phyloP scores from a whole-genome alignment of 2,329 filamentous ascomycete genomes.

The Aspergillus jensenii region DNA sequence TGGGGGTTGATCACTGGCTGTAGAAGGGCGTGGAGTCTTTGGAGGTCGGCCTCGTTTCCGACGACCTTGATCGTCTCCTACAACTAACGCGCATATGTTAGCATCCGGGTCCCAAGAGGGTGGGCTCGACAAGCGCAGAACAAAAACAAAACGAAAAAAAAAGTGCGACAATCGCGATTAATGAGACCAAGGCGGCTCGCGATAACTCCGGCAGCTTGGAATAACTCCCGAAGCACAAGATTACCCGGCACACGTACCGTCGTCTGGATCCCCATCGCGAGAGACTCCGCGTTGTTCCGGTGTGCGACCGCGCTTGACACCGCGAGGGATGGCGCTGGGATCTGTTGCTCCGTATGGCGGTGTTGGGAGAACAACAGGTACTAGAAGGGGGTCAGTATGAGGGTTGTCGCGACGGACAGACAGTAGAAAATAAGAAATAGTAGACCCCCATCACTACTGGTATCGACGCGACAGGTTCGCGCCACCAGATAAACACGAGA shows the following conservation, averaged over 20 bases:
- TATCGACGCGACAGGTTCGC: constrained; percentile 3
- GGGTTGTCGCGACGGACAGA: constrained; percentile 24
- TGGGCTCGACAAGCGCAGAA: not conserved
- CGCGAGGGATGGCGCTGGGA: constrained; percentile 58
- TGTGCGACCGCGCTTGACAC: constrained; percentile 77
- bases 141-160: not conserved
- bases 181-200: constrained; percentile 19
- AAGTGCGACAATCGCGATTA: constrained; percentile 3
- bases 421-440: constrained; percentile 11
- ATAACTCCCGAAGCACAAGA: constrained; percentile 23
- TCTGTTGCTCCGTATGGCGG: constrained; percentile 42
- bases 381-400: constrained; percentile 30
- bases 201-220: constrained; percentile 4
- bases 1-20: constrained; percentile 32
- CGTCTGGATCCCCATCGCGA: constrained; percentile 63
- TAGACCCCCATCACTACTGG: constrained; percentile 12
- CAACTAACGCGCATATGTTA: constrained; percentile 12
- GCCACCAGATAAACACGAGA: constrained; percentile 6
- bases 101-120: not conserved
- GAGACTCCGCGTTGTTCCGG: constrained; percentile 65
- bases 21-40: constrained; percentile 45
- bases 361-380: constrained; percentile 38
- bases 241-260: constrained; percentile 62
- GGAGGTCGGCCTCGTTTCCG: constrained; percentile 53
- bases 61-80: constrained; percentile 42